These are phyloP conservation scores for Articulospora tetracladia DNA, from an alignment of 495 filamentous ascomycete genomes.

Conservation along the genomic window DNA sequence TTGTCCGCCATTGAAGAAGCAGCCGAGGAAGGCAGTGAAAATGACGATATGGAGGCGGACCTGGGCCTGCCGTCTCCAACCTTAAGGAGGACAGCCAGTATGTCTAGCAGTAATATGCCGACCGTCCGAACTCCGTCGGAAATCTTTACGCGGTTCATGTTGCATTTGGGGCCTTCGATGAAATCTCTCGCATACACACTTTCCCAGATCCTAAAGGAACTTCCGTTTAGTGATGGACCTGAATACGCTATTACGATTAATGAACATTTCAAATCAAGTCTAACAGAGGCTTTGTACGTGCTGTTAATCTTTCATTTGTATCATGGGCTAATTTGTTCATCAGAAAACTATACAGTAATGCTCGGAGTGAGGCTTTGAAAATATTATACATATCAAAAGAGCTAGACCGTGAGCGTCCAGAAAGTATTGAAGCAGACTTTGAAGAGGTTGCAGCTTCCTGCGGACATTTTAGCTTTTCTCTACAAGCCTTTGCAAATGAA, in stretches of 20 bases:
- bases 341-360: constrained; percentile 62
- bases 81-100: constrained; percentile 7
- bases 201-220: constrained; percentile 79
- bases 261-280: constrained; percentile 69
- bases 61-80: neutral
- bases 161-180: constrained; percentile 87
- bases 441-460: constrained; percentile 96
- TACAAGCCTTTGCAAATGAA: constrained; percentile 86
- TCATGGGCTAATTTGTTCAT: neutral
- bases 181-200: constrained; percentile 90
- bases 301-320: neutral
- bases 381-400: constrained; percentile 75
- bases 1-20: constrained; percentile 65
- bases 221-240: constrained; percentile 69
- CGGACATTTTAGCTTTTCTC: constrained; percentile 87
- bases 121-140: constrained; percentile 58
- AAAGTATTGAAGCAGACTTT: constrained; percentile 83
- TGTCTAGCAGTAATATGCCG: constrained; percentile 17
- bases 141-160: constrained; percentile 86
- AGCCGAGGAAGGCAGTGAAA: constrained; percentile 54
- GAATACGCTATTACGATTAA: constrained; percentile 68
- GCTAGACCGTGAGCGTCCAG: constrained; percentile 55
- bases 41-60: constrained; percentile 12
- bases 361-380: constrained; percentile 69
- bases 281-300: constrained; percentile 63